Base-by-base conservation (phyloP, 495 filamentous ascomycete genomes). In the Bombardia bombarda region DNA sequence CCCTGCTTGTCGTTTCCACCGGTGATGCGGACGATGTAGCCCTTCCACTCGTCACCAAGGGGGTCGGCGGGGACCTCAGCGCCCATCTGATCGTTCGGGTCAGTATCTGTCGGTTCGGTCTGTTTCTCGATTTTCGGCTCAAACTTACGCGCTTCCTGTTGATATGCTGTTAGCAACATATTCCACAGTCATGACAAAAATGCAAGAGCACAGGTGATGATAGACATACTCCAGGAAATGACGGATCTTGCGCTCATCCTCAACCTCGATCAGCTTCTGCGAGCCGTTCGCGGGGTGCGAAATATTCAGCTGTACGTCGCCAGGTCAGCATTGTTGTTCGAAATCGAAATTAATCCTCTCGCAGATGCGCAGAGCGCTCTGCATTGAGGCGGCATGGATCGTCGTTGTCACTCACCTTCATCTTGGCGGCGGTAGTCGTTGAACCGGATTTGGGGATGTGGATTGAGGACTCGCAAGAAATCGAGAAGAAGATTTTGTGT, bases 1-100 rank as follows among this genome's bases (percentile, higher is more conserved):
- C 92, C 92, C 77, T 98, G 92, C 86, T 98, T 98, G 85, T 98
- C 92, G 83, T 98, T 98, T 68, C 93, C 92, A 66, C 92, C 92
- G 61, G 92, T 98, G 74, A 98, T 96, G 66, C 82, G 85, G 80
- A 90, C 83, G 73, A 93, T 80, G 75, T 97, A 98, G 68, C 92
- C 92, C 78, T 92, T 93, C 84, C 90, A 98, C 74, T 98, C 92
- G 65, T 94, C 86, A 55, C 92, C 93, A 59, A 98, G 80, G 63
- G 80, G 82, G 71, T 98, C 92, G 62, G 80, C 92, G 50, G 81
- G 70, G 61, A 98, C 89, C 80, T 98, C 92, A 66, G 83, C 79
- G 68, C 92, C 92, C 92, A 97, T 97, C 78, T 90, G 43, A 39
- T 48, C 42, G 36, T 34, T 16, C 25, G 32, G 32, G 55, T 68